Percentiles rank a stretch among this genome's conserved stretches.
phyloP scores from a whole-genome alignment of 352 stramenopile genomes.

The Phytopythium oedochilum region DNA sequence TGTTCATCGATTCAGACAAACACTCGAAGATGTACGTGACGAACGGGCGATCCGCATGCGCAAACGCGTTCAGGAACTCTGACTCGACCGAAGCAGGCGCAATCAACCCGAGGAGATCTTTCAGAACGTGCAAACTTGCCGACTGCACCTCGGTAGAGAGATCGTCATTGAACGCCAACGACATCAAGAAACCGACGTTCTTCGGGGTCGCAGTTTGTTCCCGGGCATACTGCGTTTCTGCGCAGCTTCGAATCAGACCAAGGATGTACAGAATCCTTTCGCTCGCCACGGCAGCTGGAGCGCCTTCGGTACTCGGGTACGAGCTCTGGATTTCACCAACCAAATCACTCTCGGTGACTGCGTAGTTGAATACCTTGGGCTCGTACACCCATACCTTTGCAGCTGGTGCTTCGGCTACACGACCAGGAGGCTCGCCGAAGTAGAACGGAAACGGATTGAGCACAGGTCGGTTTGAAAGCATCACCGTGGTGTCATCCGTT shows the following conservation, averaged over 20 bases:
- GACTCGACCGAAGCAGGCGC: slow-evolving; percentile 26
- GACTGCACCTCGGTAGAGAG: slow-evolving; percentile 45
- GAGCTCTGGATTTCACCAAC: slow-evolving; percentile 44
- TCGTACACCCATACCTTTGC: slow-evolving; percentile 62
- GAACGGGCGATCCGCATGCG: slow-evolving; percentile 17
- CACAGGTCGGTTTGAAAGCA: slow-evolving; percentile 3
- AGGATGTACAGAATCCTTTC: slow-evolving; percentile 68
- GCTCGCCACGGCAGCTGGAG: slow-evolving; percentile 21
- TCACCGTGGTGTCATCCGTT: background rate
- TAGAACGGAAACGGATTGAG: slow-evolving; percentile 69
- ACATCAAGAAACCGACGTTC: slow-evolving; percentile 59
- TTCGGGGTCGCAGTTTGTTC: slow-evolving; percentile 47
- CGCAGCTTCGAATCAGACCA: slow-evolving; percentile 54
- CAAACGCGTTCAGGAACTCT: slow-evolving; percentile 26
- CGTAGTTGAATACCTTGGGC: slow-evolving; percentile 40
- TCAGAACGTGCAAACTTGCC: slow-evolving; percentile 38
- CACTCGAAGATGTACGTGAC: slow-evolving; percentile 31
- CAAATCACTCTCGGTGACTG: slow-evolving; percentile 47
- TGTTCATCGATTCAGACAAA: slow-evolving; percentile 27
- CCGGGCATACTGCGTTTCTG: slow-evolving; percentile 45
- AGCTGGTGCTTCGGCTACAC: slow-evolving; percentile 37
- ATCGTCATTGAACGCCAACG: slow-evolving; percentile 44
- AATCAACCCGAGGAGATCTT: slow-evolving; percentile 31
- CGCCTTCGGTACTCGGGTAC: slow-evolving; percentile 22
- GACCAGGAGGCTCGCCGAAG: slow-evolving; percentile 55